Evolutionary conservation across 2,329 filamentous ascomycete species (phyloP).

Genomic region (Gaeumannomyces sp.): DNA sequence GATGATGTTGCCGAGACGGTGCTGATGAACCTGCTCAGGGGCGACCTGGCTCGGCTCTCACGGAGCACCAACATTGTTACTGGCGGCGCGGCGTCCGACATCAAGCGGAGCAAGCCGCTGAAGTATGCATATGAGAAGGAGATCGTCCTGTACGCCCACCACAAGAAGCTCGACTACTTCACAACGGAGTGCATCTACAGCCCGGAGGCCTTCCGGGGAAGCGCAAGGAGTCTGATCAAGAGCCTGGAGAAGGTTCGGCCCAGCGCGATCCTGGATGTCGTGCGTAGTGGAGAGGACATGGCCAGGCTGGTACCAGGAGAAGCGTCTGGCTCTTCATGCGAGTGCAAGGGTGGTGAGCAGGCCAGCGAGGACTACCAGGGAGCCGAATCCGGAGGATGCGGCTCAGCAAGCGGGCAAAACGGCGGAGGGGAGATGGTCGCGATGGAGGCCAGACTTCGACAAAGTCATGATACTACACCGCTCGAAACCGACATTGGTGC

Average conservation of each 20-base stretch:
- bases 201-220: conserved; percentile 91
- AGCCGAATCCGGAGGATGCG: conserved; percentile 59
- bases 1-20: conserved; percentile 97
- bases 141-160: conserved; percentile 94
- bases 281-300: conserved; percentile 94
- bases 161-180: conserved; percentile 96
- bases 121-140: conserved; percentile 99
- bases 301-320: conserved; percentile 70
- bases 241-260: conserved; percentile 88
- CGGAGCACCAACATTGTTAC: conserved; percentile 88
- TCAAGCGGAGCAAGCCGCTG: conserved; percentile 91
- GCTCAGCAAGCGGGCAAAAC: conserved; percentile 59
- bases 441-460: conserved; percentile 68
- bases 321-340: conserved; percentile 35
- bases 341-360: conserved; percentile 35
- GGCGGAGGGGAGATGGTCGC: conserved; percentile 73
- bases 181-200: conserved; percentile 98
- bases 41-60: conserved; percentile 80
- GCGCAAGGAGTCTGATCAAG: conserved; percentile 86
- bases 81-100: conserved; percentile 69
- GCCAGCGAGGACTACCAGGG: conserved; percentile 20
- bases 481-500: conserved; percentile 62
- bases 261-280: conserved; percentile 91
- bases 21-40: conserved; percentile 91
- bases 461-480: conserved; percentile 53